phyloP scores from a whole-genome alignment of 345 rosid genomes.

The Rubroshorea leprosula region DNA sequence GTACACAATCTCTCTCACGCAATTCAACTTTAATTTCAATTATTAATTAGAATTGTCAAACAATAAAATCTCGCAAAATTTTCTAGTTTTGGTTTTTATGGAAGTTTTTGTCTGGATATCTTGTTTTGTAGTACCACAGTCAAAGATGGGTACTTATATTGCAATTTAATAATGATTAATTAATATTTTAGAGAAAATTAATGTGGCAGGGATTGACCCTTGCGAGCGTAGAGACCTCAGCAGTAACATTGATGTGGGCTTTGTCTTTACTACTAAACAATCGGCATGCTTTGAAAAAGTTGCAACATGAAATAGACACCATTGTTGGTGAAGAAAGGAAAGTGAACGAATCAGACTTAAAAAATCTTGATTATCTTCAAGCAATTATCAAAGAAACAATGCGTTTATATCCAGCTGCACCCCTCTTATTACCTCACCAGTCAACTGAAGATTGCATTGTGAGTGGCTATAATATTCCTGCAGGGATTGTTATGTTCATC shows the following conservation, averaged over 20 bases:
- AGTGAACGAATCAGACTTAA: constrained; percentile 25
- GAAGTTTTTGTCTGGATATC: too few species aligned
- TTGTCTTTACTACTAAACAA: constrained; percentile 27
- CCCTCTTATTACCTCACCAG: constrained; percentile 17
- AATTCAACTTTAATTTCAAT: too few species aligned
- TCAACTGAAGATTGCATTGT: constrained; percentile 17
- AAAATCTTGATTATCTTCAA: constrained; percentile 22
- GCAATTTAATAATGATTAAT: background rate
- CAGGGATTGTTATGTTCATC: constrained; percentile 10
- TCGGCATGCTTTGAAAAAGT: constrained; percentile 5
- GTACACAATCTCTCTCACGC: background rate
- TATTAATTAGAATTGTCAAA: too few species aligned
- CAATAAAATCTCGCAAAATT: too few species aligned
- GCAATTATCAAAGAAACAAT: constrained; percentile 33
- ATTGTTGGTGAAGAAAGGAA: constrained; percentile 15
- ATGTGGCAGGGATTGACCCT: background rate
- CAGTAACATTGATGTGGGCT: constrained; percentile 23
- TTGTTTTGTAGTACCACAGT: too few species aligned
- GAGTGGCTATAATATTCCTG: constrained; percentile 16
- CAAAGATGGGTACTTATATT: too few species aligned
- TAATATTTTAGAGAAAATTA: constrained; percentile 12
- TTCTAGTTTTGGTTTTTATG: too few species aligned
- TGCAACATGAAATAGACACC: constrained; percentile 24
- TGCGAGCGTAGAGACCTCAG: background rate
- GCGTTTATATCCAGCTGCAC: constrained; percentile 26